Evolutionary conservation across 2,329 filamentous ascomycete genomes (phyloP), one percentile per base, ranked within the genome.

Genomic region (Apiospora rasikravindrae): DNA sequence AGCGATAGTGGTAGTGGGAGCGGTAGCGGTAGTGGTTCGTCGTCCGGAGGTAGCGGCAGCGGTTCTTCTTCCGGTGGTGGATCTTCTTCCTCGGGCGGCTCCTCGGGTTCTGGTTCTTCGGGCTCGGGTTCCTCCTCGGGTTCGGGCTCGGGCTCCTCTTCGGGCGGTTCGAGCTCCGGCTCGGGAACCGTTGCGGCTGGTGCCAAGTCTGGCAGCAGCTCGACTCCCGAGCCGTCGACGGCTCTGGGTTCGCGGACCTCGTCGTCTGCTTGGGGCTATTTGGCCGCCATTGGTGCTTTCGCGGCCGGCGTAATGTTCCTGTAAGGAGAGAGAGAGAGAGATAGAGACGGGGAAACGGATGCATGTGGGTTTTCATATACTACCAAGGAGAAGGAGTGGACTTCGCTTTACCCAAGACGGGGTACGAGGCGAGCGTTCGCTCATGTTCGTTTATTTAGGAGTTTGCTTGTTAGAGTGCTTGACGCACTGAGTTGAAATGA

Each of bases 401-500:
- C 57, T 8, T n/a, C 57, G 33, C 22, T 40, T 64, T 29, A 40
- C 57, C 57, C 33, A 24, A n/a, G 19, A 40, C 2, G 33, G 33
- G 33, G 8, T 40, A 57, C 33, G 19, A 40, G 33, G 57, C 29
- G 22, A 14, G 8, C 6, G 40, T n/a, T 24, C 11, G 6, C 22
- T 49, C 7, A 37, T 40, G 19, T 40, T 10, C 40, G n/a, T 8
- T 64, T 64, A 64, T 64, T 64, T 22, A 61, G 7, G 53, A 61
- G 53, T 61, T 37, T 64, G 19, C 57, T n/a, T 37, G 33, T 40
- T 64, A 64, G 57, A 64, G 57, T 64, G 57, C 57, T 64, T 64
- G 57, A 64, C 4, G 57, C 57, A 64, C 57, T 64, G 33, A 64
- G 40, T 40, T 64, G 57, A 40, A 40, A 64, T 7, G 33, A 64